Evolutionary conservation across 2,329 filamentous ascomycete genomes (phyloP).

Genomic region (Sporothrix curviconia): DNA sequence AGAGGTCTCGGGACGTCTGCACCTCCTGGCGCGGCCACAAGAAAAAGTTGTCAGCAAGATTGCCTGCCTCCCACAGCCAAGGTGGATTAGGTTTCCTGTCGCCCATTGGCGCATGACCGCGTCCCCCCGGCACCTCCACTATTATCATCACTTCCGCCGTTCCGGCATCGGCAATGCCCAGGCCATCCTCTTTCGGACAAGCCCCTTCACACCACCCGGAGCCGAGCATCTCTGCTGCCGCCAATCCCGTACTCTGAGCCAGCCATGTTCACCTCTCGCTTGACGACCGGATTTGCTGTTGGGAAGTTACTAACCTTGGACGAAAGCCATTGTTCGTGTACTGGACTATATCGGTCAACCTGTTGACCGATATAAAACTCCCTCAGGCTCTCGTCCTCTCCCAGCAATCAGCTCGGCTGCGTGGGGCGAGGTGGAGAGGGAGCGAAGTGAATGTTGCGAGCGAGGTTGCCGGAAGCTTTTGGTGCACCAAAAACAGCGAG

Average conservation of each 20-base stretch:
- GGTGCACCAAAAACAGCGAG: neutral
- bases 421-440: neutral
- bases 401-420: neutral
- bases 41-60: constrained; percentile 16
- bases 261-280: no score
- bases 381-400: constrained; percentile 4
- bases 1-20: constrained; percentile 61
- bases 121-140: neutral
- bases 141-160: neutral
- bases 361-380: neutral
- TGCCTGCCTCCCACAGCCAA: constrained; percentile 22
- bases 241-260: no score
- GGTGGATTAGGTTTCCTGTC: neutral
- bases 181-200: neutral
- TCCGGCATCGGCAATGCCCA: neutral
- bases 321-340: constrained; percentile 26
- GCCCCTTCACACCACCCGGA: no score
- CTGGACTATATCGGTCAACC: neutral
- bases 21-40: constrained; percentile 47
- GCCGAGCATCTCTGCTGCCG: no score
- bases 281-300: no score
- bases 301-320: constrained; percentile 24
- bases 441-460: neutral
- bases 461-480: neutral
- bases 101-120: neutral